These are phyloP conservation scores for Wilhelminamyces savonicus DNA, from an alignment of 805 yeast species.

Conservation along the genomic window DNA sequence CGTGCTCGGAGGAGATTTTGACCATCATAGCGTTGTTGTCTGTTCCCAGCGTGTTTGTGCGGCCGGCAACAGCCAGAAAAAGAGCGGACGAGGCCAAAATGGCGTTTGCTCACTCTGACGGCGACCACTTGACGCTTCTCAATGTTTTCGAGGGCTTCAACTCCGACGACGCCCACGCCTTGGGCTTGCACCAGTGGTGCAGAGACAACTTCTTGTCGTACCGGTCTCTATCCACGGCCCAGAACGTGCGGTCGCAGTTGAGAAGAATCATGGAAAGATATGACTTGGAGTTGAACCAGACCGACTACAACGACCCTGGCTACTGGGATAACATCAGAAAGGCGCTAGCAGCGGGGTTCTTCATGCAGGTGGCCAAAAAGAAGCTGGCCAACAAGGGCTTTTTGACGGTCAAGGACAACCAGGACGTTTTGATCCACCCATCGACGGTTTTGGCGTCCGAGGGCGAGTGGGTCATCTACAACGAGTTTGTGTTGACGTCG, in stretches of 20 bases:
- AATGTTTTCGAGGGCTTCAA: constrained; percentile 84
- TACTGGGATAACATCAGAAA: constrained; percentile 77
- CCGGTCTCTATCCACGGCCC: constrained; percentile 81
- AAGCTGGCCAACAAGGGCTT: constrained; percentile 72
- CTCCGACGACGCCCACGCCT: constrained; percentile 61
- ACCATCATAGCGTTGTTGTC: constrained; percentile 85
- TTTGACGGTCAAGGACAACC: constrained; percentile 90
- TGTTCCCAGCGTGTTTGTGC: constrained; percentile 89
- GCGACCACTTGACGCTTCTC: constrained; percentile 87
- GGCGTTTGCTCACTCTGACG: constrained; percentile 86
- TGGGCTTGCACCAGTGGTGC: constrained; percentile 79
- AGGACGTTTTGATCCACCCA: constrained; percentile 92
- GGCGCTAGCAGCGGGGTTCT: constrained; percentile 88
- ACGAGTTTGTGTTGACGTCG: constrained; percentile 90
- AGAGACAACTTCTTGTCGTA: constrained; percentile 81
- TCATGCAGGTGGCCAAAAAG: constrained; percentile 97
- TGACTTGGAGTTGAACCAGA: constrained; percentile 66
- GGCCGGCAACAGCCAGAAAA: constrained; percentile 84
- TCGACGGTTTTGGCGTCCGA: constrained; percentile 85
- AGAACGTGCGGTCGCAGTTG: constrained; percentile 78
- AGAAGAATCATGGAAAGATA: constrained; percentile 75
- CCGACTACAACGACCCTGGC: constrained; percentile 49
- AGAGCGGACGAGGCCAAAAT: constrained; percentile 88
- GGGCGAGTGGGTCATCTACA: constrained; percentile 89
- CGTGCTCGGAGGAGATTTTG: constrained; percentile 84